Evolutionary conservation across 106 monocot species (phyloP).

Genomic region (Dioscorea alata): DNA sequence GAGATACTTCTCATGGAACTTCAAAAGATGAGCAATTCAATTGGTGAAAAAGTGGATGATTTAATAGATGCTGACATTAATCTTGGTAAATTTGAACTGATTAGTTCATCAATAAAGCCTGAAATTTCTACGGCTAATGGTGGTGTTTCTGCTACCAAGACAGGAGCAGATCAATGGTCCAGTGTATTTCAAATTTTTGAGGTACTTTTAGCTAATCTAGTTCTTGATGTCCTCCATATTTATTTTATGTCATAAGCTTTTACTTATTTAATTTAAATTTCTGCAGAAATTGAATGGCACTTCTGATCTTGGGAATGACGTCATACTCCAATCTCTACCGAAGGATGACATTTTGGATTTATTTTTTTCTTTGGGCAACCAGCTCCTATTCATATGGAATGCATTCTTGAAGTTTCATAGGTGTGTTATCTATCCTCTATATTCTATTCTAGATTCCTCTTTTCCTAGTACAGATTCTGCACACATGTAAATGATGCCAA

Average conservation of each 20-base stretch:
- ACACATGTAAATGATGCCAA: no score
- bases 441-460: background rate
- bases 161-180: constrained; percentile 41
- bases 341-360: constrained; percentile 70
- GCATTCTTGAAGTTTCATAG: constrained; percentile 91
- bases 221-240: no score
- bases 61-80: constrained; percentile 46
- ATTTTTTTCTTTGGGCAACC: constrained; percentile 57
- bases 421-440: constrained; percentile 16
- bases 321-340: constrained; percentile 55
- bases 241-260: no score
- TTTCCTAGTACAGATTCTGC: background rate
- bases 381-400: constrained; percentile 87
- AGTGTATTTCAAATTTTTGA: constrained; percentile 38
- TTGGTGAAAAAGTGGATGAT: constrained; percentile 58
- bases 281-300: constrained; percentile 66
- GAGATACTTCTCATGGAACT: constrained; percentile 69
- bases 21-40: constrained; percentile 51
- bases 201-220: no score
- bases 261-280: background rate
- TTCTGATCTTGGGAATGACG: constrained; percentile 52
- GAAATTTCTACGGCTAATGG: constrained; percentile 15
- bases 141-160: constrained; percentile 19
- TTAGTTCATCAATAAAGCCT: constrained; percentile 25
- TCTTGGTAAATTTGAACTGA: constrained; percentile 45